Evolutionary conservation across 352 stramenopile species (phyloP), one percentile per base, ranked within the genome.

Genomic region (Globisporangium cystogenes): DNA sequence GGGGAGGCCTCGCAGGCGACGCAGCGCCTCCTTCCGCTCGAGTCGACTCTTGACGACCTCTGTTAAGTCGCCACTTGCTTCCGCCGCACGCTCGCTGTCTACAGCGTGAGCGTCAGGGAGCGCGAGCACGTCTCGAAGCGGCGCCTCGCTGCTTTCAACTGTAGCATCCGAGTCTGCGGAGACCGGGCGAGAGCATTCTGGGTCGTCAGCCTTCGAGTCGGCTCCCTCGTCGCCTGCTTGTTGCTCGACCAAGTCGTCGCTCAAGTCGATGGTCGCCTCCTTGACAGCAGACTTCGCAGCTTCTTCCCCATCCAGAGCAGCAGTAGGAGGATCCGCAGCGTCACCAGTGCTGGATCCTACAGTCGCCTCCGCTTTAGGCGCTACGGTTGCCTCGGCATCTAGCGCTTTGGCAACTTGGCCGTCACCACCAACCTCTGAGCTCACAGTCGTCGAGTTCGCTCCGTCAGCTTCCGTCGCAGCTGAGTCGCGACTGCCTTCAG

Each of bases 1-100:
- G 1, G 65, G 61, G n/a, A 92, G 53, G 11, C 44, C 40, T 52
- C 70, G 71, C 16, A 92, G 60, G 0, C 70, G 71, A 2, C 43
- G 45, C 39, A 92, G 60, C 16, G 78, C 77, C 6, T 63, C 61
- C 10, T 60, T 61, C 6, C 64, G 67, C 14, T 82, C 72, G 8
- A 39, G 27, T 3, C 57, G 59, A 11, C 57, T 8, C 26, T 50
- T 63, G 24, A 37, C 41, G 1, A 35, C 11, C 26, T 57, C 24
- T 35, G 20, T 12, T 43, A 42, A 20, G 54, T 5, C 12, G 15
- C 16, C 16, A 20, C 8, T 8, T 5, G 29, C 8, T 4, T 7
- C 26, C 0, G n/a, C 47, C 24, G 5, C 14, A n/a, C 21, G 41
- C 7, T 40, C 18, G 37, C 27, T 31, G 7, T 31, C 27, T 31